Percentiles rank a stretch among this genome's conserved stretches.
Evolutionary conservation across 176 grass and related monocot species (phyloP).

Genomic region (Ananas comosus): DNA sequence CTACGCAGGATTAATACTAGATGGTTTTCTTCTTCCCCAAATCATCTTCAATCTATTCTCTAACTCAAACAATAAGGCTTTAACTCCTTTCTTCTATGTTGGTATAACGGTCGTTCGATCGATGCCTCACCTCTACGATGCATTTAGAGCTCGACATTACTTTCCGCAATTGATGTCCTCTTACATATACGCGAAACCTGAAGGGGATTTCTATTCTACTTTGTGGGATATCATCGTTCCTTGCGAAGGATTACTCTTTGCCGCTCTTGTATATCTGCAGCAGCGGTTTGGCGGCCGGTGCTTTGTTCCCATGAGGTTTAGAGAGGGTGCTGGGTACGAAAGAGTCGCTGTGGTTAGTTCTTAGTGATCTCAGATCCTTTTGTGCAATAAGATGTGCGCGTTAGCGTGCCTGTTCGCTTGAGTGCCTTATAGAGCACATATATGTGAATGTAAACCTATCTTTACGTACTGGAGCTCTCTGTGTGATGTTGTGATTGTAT

Average conservation of each 20-base stretch:
- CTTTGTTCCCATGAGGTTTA: conserved; percentile 39
- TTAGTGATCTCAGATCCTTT: conserved; percentile 5
- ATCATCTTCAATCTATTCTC: conserved; percentile 53
- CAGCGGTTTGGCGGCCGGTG: conserved; percentile 56
- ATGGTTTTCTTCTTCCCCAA: conserved; percentile 81
- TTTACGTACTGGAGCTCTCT: too few species aligned
- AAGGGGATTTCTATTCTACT: conserved; percentile 54
- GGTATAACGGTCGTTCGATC: conserved; percentile 49
- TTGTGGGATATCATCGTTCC: conserved; percentile 67
- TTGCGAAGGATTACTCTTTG: conserved; percentile 37
- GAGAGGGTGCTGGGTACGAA: conserved; percentile 38
- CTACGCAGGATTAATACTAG: conserved; percentile 55
- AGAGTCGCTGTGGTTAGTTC: conserved; percentile 40
- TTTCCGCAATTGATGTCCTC: conserved; percentile 30
- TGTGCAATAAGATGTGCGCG: too few species aligned
- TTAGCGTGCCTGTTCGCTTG: too few species aligned
- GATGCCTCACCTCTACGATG: conserved; percentile 65
- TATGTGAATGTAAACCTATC: too few species aligned
- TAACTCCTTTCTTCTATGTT: conserved; percentile 51
- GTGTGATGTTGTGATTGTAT: too few species aligned
- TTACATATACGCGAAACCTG: conserved; percentile 49
- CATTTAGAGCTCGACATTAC: conserved; percentile 36
- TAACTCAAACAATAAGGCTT: conserved; percentile 46
- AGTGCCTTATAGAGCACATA: too few species aligned
- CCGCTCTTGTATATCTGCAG: conserved; percentile 42